Evolutionary conservation across 2,329 filamentous ascomycete species (phyloP).

Genomic region (Alternaria solani): DNA sequence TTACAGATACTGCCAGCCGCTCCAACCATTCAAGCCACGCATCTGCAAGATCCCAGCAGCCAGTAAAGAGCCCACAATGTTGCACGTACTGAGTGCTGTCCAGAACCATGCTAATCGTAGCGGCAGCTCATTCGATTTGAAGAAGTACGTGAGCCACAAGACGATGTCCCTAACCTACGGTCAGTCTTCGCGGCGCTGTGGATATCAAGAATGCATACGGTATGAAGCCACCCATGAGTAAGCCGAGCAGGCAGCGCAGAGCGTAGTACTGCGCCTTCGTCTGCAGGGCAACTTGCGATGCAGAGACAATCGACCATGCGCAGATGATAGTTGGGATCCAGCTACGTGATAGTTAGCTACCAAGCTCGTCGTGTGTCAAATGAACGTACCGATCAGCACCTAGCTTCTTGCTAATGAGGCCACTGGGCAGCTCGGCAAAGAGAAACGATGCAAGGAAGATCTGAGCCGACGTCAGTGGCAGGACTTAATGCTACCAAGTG

Average conservation of each 20-base stretch:
- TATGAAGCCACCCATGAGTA: slow-evolving; percentile 48
- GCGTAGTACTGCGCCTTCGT: slow-evolving; percentile 48
- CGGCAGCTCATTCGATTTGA: slow-evolving; percentile 52
- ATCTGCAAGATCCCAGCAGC: slow-evolving; percentile 54
- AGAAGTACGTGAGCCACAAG: slow-evolving; percentile 55
- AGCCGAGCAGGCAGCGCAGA: slow-evolving; percentile 52
- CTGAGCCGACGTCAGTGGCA: too few relatives aligned
- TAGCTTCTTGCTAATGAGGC: slow-evolving; percentile 61
- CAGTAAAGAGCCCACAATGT: slow-evolving; percentile 50
- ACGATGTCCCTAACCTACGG: too few relatives aligned
- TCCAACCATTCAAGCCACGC: slow-evolving; percentile 52
- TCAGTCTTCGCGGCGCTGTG: too few relatives aligned
- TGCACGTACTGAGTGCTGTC: slow-evolving; percentile 50
- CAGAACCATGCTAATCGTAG: slow-evolving; percentile 55
- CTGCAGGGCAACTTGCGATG: slow-evolving; percentile 48
- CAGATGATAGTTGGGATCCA: slow-evolving; percentile 51
- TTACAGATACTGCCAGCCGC: slow-evolving; percentile 53
- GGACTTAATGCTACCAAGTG: too few relatives aligned
- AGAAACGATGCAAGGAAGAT: slow-evolving; percentile 54
- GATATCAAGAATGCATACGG: too few relatives aligned
- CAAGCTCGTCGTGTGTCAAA: too few relatives aligned
- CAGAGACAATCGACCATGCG: slow-evolving; percentile 47
- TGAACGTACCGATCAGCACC: slow-evolving; percentile 53
- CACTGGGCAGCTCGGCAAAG: slow-evolving; percentile 59
- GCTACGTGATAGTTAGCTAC: slow-evolving; percentile 16